Conservation (phyloP, 345 rosid species). For the Boechera divaricarpa region DNA sequence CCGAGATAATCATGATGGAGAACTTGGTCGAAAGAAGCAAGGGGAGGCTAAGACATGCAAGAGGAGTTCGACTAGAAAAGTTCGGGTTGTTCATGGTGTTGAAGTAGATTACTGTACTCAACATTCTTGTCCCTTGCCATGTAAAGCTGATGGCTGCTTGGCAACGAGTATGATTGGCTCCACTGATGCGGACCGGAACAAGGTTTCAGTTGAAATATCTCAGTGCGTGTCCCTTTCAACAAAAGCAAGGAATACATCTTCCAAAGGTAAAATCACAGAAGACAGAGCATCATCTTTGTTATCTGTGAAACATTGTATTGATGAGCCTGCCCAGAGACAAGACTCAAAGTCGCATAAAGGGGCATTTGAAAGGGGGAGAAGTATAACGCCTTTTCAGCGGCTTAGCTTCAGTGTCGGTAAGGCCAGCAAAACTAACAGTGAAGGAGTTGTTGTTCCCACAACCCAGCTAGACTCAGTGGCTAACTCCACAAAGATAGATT, state of each 20-base stretch:
- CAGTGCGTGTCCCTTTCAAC: constrained; percentile 44
- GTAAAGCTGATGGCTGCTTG: constrained; percentile 47
- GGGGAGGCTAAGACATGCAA: constrained; percentile 46
- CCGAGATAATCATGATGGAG: constrained; percentile 37
- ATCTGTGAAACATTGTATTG: constrained; percentile 22
- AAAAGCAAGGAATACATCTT: constrained; percentile 44
- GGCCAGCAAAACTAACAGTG: constrained; percentile 58
- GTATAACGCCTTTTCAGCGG: constrained; percentile 79
- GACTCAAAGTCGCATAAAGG: constrained; percentile 47
- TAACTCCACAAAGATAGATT: constrained; percentile 50
- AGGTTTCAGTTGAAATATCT: constrained; percentile 47
- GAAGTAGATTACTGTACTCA: constrained; percentile 43
- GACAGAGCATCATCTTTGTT: constrained; percentile 43
- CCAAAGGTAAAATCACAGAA: constrained; percentile 45
- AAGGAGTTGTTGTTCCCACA: constrained; percentile 48
- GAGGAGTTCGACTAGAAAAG: constrained; percentile 50
- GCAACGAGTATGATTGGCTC: constrained; percentile 44
- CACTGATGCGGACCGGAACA: constrained; percentile 38
- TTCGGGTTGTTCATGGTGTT: constrained; percentile 40
- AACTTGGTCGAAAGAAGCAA: constrained; percentile 34
- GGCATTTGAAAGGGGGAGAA: constrained; percentile 62
- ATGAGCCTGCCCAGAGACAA: constrained; percentile 47
- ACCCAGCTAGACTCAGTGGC: constrained; percentile 43
- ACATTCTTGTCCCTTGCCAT: constrained; percentile 53
- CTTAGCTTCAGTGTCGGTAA: constrained; percentile 63